Evolutionary conservation across 192 early-diverging fungal genomes (phyloP).

Genomic region (Phycomyces blakesleeanus): DNA sequence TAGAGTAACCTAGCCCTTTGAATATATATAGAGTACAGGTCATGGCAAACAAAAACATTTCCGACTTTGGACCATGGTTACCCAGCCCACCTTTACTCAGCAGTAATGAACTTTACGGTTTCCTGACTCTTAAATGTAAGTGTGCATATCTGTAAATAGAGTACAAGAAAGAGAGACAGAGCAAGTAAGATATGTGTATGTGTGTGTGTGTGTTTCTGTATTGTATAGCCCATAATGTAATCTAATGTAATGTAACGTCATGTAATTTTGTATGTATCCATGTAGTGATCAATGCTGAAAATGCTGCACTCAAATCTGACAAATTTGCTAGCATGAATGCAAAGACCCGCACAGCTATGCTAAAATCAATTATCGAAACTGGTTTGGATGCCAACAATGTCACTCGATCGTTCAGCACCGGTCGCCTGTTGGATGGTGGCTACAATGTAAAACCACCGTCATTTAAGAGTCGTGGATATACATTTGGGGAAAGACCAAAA

Average conservation of each 20-base stretch:
- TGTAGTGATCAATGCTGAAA: conserved; percentile 50
- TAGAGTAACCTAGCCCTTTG: neutral
- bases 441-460: neutral
- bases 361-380: conserved; percentile 32
- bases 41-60: conserved; percentile 41
- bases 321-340: conserved; percentile 43
- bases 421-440: neutral
- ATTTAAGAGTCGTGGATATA: neutral
- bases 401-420: conserved; percentile 4
- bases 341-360: conserved; percentile 40
- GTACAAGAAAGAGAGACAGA: no score
- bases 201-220: neutral
- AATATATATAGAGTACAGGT: conserved; percentile 29
- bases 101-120: conserved; percentile 33
- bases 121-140: conserved; percentile 35
- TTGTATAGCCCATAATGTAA: no score
- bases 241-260: no score
- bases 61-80: conserved; percentile 47
- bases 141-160: no score
- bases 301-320: conserved; percentile 49
- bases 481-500: neutral
- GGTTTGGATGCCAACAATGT: neutral
- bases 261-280: no score
- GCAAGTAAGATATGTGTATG: no score
- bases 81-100: conserved; percentile 49